A percentile compares a stretch with the other conserved stretches of the same genome.
Conservation (phyloP, 176 grass and related monocot species). For the Oryza meridionalis region DNA sequence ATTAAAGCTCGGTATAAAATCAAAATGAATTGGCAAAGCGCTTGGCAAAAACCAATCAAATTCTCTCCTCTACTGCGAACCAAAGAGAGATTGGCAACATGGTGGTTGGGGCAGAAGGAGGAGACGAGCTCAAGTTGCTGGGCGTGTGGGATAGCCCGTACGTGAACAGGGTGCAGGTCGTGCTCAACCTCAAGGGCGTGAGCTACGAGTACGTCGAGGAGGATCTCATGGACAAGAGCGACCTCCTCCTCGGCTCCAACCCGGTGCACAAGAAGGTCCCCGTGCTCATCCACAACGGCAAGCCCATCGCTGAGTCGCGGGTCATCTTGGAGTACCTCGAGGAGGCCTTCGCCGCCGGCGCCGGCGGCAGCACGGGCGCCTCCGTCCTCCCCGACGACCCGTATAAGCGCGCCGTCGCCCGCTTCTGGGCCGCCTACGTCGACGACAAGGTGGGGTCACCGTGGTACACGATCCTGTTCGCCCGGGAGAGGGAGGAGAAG, state of each 20-base stretch:
- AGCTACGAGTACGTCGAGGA: conserved; percentile 63
- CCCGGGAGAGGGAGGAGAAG: conserved; percentile 30
- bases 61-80: background rate
- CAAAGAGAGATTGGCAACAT: background rate
- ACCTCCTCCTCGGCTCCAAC: conserved; percentile 54
- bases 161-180: conserved; percentile 34
- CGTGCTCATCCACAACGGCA: conserved; percentile 65
- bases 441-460: conserved; percentile 61
- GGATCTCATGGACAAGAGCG: conserved; percentile 56
- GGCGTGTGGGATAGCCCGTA: conserved; percentile 17
- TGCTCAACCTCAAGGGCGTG: conserved; percentile 53
- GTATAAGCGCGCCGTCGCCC: conserved; percentile 42
- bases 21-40: background rate
- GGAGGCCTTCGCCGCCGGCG: conserved; percentile 38
- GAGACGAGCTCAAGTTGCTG: conserved; percentile 40
- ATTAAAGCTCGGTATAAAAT: conserved; percentile 1
- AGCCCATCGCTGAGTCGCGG: conserved; percentile 50
- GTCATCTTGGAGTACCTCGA: conserved; percentile 73
- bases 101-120: background rate
- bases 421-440: conserved; percentile 67
- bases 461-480: conserved; percentile 48
- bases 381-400: conserved; percentile 52
- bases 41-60: background rate
- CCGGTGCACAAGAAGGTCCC: conserved; percentile 66
- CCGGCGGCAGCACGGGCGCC: background rate